phyloP scores from a whole-genome alignment of 768 basidiomycete species.

The Filobasidium wieringae region DNA sequence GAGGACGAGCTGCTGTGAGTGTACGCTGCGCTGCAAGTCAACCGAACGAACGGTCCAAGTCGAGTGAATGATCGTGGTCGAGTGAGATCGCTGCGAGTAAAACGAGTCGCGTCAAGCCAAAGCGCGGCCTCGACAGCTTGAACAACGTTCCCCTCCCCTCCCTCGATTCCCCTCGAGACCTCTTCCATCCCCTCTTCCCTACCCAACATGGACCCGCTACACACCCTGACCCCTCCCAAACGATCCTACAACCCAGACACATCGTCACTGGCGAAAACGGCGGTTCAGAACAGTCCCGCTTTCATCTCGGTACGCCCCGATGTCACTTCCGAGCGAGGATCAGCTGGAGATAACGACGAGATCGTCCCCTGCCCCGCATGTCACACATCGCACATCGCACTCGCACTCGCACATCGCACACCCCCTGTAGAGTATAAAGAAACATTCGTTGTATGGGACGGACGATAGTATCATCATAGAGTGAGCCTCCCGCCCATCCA shows the following conservation, averaged over 20 bases:
- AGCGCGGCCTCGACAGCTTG: too few species aligned
- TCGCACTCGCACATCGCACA: not conserved
- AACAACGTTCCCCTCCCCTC: too few species aligned
- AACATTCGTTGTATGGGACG: slow-evolving; percentile 90
- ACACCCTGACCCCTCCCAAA: not conserved
- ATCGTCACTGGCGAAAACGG: not conserved
- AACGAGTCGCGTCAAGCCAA: too few species aligned
- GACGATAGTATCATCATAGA: slow-evolving; percentile 94
- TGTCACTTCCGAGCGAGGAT: too few species aligned
- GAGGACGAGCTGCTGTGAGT: too few species aligned
- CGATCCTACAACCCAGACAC: not conserved
- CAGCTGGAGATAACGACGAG: not conserved
- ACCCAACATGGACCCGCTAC: not conserved
- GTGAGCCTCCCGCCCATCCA: slow-evolving; percentile 14
- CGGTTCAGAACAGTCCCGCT: not conserved
- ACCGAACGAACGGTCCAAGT: too few species aligned
- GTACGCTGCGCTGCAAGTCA: too few species aligned
- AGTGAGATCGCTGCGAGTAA: too few species aligned
- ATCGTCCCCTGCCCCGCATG: not conserved
- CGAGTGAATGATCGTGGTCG: too few species aligned
- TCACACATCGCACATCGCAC: not conserved
- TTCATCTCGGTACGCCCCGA: not conserved
- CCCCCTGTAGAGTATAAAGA: slow-evolving; percentile 38
- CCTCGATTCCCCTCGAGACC: too few species aligned
- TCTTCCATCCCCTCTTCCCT: too few species aligned